Base-by-base conservation (phyloP, 78 protist genomes). In the Neovahlkampfia damariscottae region DNA sequence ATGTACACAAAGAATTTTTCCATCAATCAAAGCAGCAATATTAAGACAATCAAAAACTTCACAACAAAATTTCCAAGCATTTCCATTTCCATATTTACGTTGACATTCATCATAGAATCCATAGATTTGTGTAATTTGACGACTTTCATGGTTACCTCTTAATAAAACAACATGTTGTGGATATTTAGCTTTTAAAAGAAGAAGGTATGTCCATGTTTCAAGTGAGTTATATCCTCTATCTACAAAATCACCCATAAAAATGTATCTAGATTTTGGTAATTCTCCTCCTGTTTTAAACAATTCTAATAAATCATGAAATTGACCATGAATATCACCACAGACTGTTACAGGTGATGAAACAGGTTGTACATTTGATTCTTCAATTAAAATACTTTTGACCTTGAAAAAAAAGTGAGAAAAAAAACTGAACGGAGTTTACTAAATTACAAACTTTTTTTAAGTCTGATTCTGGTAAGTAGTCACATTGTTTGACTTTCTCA, bases 171-270 rank as follows among this genome's bases (percentile, higher is more conserved):
- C 72, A 19, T 95, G 82, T 35, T 82, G 84, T 41, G 67, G 82
- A 31, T 71, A 92, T 7, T 95, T 83, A 35, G 92, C 78, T 70
- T 93, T 91, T 5, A 91, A 77, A 10, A 79, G 72, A 37, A 91
- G 77, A 70, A 96, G 69, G 7, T 91, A 77, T 5, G 94, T 74
- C n/a, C 87, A 91, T 1, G 90, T 83, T 72, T 95, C 99, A 28
- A 93, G 90, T 0, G 91, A 82, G 59, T 89, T 85, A 70, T 88
- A 81, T 38, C 98, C 99, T 2, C 99, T 82, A 72, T 96, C 98
- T n/a, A 96, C 99, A 66, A 90, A 95, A 84, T 93, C 96, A 28
- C 96, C 98, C 88, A 94, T 89, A 69, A 94, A 94, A 6, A 95
- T 79, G 29, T 87, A 91, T 50, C 90, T 91, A 1, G 95, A 90